These are phyloP conservation scores for Kluyveromyces aestuarii DNA, from an alignment of 805 yeast species.

Conservation along the genomic window DNA sequence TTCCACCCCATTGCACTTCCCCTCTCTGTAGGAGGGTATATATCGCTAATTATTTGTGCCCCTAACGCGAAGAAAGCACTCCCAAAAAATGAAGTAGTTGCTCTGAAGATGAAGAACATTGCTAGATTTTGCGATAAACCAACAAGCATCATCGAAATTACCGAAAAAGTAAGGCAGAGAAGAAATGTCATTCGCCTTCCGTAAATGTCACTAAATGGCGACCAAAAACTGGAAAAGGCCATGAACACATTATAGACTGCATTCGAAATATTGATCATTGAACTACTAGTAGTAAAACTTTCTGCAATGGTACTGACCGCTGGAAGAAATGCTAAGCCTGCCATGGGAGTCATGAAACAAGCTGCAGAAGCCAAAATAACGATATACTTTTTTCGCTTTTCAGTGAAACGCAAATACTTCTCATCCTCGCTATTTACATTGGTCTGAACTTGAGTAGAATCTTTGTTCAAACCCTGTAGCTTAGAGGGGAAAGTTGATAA, in stretches of 20 bases:
- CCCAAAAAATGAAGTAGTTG: constrained; percentile 43
- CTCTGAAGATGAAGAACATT: constrained; percentile 45
- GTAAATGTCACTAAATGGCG: constrained; percentile 43
- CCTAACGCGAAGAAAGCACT: constrained; percentile 48
- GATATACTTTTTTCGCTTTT: constrained; percentile 19
- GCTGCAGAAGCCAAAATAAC: constrained; percentile 30
- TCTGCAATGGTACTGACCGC: constrained; percentile 43
- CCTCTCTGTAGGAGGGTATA: constrained; percentile 40
- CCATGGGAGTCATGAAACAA: constrained; percentile 38
- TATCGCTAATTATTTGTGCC: constrained; percentile 42
- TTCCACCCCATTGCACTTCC: constrained; percentile 44
- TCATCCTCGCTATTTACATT: neutral
- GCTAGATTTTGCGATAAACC: constrained; percentile 44
- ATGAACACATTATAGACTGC: constrained; percentile 43
- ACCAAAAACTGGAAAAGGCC: constrained; percentile 40
- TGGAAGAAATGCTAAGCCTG: constrained; percentile 40
- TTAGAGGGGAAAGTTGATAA: neutral
- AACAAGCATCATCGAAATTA: constrained; percentile 26
- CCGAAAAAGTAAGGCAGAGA: constrained; percentile 29
- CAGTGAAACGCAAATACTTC: neutral
- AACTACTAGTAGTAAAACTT: constrained; percentile 38
- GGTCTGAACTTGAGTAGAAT: neutral
- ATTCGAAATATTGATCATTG: constrained; percentile 40
- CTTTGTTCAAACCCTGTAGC: neutral
- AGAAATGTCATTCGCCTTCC: constrained; percentile 40